phyloP scores from a whole-genome alignment of 495 filamentous ascomycete genomes.

The Hypoxylon fuscum region DNA sequence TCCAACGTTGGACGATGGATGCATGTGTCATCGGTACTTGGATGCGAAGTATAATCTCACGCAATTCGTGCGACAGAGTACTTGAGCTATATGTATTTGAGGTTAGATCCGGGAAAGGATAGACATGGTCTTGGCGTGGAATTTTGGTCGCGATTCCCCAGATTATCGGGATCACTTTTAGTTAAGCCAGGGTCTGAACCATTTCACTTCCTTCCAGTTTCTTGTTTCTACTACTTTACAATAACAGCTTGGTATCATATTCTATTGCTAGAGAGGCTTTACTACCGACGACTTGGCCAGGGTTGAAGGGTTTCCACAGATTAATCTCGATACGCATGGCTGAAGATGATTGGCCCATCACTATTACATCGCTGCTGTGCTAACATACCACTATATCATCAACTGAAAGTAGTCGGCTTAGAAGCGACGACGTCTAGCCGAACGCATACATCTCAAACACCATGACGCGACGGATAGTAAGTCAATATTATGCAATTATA shows the following conservation, averaged over 20 bases:
- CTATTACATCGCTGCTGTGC: constrained; percentile 40
- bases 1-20: neutral
- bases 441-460: constrained; percentile 34
- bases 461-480: constrained; percentile 60
- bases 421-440: constrained; percentile 19
- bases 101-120: constrained; percentile 28
- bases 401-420: too few relatives aligned
- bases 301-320: constrained; percentile 15
- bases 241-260: too few relatives aligned
- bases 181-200: constrained; percentile 19
- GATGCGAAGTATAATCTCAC: neutral
- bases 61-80: neutral
- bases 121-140: constrained; percentile 31
- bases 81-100: constrained; percentile 1
- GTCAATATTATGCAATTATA: constrained; percentile 25
- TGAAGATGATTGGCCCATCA: constrained; percentile 42
- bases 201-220: constrained; percentile 9
- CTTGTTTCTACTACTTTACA: too few relatives aligned
- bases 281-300: constrained; percentile 9
- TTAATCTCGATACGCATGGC: constrained; percentile 30
- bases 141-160: constrained; percentile 39
- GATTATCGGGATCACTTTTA: constrained; percentile 30
- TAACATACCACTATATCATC: constrained; percentile 25
- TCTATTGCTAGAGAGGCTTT: neutral
- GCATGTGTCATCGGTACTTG: constrained; percentile 23